Conservation (phyloP, 2,329 filamentous ascomycete species). For the Conoideocrella luteorostrata region DNA sequence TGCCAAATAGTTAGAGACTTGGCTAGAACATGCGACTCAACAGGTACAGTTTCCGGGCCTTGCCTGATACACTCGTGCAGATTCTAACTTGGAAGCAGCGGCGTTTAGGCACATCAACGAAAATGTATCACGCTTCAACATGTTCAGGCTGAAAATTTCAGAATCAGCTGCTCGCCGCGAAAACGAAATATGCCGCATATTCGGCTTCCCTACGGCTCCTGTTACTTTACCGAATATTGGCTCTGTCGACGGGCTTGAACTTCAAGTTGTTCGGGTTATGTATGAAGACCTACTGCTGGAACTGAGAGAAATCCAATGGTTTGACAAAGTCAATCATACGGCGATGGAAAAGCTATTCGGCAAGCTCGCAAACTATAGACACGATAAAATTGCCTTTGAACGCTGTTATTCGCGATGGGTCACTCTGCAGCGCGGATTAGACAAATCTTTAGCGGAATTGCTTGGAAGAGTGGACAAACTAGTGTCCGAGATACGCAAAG, state of each 20-base stretch:
- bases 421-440: background rate
- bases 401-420: background rate
- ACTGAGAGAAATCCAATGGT: constrained; percentile 5
- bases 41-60: background rate
- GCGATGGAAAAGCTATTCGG: constrained; percentile 2
- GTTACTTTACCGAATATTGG: constrained; percentile 1
- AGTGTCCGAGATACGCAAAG: background rate
- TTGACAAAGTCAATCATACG: constrained; percentile 5
- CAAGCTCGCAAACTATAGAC: constrained; percentile 1
- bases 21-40: background rate
- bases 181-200: constrained; percentile 1
- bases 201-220: background rate
- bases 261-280: background rate
- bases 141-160: background rate
- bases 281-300: constrained; percentile 4
- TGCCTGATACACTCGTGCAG: too few species aligned
- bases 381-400: background rate
- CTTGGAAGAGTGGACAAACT: background rate
- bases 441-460: background rate
- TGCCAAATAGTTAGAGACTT: constrained; percentile 15
- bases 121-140: background rate
- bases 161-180: constrained; percentile 1
- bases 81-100: background rate
- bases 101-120: background rate
- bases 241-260: background rate